Evolutionary conservation across 768 basidiomycete genomes (phyloP), one percentile per base, ranked within the genome.

Genomic region (Saitozyma sp.): DNA sequence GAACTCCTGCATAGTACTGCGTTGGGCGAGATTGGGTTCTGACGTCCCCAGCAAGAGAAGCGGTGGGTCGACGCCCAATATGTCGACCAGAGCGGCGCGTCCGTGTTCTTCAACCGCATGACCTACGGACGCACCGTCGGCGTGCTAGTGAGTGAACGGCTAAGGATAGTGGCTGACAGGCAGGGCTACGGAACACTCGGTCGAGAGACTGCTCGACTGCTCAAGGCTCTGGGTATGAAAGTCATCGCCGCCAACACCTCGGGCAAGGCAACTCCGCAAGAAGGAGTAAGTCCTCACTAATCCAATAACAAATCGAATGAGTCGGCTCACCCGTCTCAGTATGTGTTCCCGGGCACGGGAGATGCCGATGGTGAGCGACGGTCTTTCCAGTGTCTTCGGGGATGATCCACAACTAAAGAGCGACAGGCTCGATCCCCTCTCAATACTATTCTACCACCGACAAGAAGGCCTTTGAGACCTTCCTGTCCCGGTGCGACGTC

Each of bases 181-280:
- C 29, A 29, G 29, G 76, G 78, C 13, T 78, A 78, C 59, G 78
- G 76, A 5, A 68, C 74, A 29, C 52, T 79, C 0, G 78, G 73
- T 16, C 40, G 78, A 17, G 78, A 79, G 59, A 73, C 73, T 13
- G 78, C 78, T 7, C 59, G 78, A 40, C 52, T 79, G 49, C 62
- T 78, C 16, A 67, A 75, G 60, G 65, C 71, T 1, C 73, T 73
- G 45, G 76, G 76, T 10, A 69, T 73, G 59, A 50, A 61, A 29
- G 68, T 79, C 50, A 75, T 79, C 54, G 78, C 75, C 37, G 77
- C 77, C 14, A 79, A 78, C 50, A 73, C 78, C 19, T 63, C 65
- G 10, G 77, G 78, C 9, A 71, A 71, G 58, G 59, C 69, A 7
- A 72, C 61, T 3, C 42, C 60, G 17, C 73, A 79, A 37, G 60